These are phyloP conservation scores for Setaria viridis DNA, from an alignment of 202 grass and related monocot species.

Conservation along the genomic window DNA sequence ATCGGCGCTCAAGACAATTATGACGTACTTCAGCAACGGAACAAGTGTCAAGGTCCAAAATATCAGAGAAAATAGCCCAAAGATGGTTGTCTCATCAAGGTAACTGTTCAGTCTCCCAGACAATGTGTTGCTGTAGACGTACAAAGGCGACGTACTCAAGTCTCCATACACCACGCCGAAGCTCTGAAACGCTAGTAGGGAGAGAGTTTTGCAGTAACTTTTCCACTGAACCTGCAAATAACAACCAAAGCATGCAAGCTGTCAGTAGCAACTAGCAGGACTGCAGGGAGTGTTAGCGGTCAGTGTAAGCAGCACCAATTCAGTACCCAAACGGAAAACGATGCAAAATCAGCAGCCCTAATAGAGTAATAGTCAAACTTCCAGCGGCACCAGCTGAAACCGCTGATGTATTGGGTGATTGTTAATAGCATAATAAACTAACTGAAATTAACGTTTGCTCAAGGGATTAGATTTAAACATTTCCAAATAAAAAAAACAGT, in stretches of 20 bases:
- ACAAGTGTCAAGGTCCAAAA: conserved; percentile 83
- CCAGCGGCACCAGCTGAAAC: background rate
- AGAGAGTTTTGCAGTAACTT: conserved; percentile 53
- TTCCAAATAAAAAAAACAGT: conserved; percentile 1
- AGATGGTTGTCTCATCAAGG: conserved; percentile 55
- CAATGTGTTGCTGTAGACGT: conserved; percentile 69
- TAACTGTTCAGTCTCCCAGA: conserved; percentile 48
- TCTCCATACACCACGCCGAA: conserved; percentile 84
- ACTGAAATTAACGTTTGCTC: background rate
- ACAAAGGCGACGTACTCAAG: conserved; percentile 69
- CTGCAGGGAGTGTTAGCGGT: background rate
- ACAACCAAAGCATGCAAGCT: background rate
- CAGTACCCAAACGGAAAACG: conserved; percentile 1
- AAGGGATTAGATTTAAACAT: background rate
- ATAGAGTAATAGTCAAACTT: background rate
- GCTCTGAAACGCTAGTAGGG: conserved; percentile 78
- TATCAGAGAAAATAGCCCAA: conserved; percentile 70
- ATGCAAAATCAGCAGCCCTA: background rate
- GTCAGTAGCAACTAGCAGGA: background rate
- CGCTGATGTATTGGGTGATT: background rate
- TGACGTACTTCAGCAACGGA: conserved; percentile 70
- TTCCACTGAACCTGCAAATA: conserved; percentile 57
- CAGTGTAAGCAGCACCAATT: background rate
- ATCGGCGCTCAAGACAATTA: conserved; percentile 73
- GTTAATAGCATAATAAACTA: background rate